Conservation (phyloP, 352 stramenopile genomes). For the Phytophthora rubi region DNA sequence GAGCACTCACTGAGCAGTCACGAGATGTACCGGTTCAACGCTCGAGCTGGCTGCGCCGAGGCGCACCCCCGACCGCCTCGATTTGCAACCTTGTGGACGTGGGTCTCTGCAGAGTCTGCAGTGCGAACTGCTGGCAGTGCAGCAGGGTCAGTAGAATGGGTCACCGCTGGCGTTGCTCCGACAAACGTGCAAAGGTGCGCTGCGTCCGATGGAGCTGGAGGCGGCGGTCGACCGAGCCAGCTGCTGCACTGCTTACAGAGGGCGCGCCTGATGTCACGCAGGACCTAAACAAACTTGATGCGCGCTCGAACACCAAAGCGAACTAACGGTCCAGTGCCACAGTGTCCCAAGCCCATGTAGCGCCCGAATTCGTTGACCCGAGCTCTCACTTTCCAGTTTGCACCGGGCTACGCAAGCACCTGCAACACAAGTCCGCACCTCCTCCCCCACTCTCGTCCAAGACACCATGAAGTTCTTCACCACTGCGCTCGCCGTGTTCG, state of each 20-base stretch:
- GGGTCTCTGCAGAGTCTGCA: no score
- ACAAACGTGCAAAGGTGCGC: no score
- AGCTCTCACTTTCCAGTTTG: conserved; percentile 26
- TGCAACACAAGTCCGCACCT: conserved; percentile 2
- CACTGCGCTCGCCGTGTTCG: background rate
- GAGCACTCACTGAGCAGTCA: background rate
- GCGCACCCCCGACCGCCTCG: conserved; percentile 4
- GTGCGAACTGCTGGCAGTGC: background rate
- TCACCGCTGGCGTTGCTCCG: no score
- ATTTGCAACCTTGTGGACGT: conserved; percentile 8
- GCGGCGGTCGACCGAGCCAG: background rate
- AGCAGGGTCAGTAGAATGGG: no score
- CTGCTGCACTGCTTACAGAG: background rate
- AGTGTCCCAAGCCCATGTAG: background rate
- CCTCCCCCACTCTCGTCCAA: background rate
- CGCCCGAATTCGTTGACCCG: background rate
- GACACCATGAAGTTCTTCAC: conserved; percentile 32
- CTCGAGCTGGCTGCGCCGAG: conserved; percentile 4
- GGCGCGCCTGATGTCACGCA: background rate
- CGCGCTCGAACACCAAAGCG: background rate
- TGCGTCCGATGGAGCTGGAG: background rate
- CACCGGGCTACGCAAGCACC: background rate
- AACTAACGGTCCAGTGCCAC: background rate
- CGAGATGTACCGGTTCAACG: conserved; percentile 17
- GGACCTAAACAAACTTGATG: background rate